Evolutionary conservation across 306 rosid species (phyloP), one percentile per base, ranked within the genome.

Genomic region (Quercus dentata): DNA sequence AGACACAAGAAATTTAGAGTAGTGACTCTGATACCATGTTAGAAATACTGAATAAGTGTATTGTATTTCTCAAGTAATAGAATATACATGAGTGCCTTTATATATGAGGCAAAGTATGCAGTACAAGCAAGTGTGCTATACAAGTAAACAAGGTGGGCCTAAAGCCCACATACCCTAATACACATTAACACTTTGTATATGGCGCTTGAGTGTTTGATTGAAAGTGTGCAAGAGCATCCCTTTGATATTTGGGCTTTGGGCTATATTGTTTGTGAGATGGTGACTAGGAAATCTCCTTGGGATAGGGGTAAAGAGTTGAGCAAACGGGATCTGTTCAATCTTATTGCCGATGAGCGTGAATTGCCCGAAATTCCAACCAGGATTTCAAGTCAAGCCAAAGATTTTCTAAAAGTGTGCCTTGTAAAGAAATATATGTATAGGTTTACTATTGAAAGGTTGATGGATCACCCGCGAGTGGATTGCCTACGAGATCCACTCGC

Each of bases 211-310:
- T 21, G 21, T 21, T 21, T 21, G 21, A 21, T 21, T 21, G 21
- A 21, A 0, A 21, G 21, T 21, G 21, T 21, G 21, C 21, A 21
- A 21, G 21, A 21, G 21, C 21, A 21, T 27, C 18, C 78, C 4
- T 75, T 72, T 8, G 87, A 83, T 76, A 76, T 79, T 56, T 83
- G 87, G 87, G 83, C 87, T 1, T 65, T 79, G 9, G 84, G 84
- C 5, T 79, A 81, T 41, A 5, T 79, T 31, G 83, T 79, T 7
- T 59, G 80, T 5, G 71, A 83, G 74, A 83, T 83, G 87, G 74
- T 79, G 1, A 76, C 76, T 6, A 79, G 81, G 4, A 62, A 64
- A 20, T 17, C 51, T 1, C 76, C 78, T 12, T 79, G 84, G 84
- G 77, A 76, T 6, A 33, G 70, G 35, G 73, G 23, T 27, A 58